Base-by-base conservation (phyloP, 441 rosid species). In the Populus trichocarpa region DNA sequence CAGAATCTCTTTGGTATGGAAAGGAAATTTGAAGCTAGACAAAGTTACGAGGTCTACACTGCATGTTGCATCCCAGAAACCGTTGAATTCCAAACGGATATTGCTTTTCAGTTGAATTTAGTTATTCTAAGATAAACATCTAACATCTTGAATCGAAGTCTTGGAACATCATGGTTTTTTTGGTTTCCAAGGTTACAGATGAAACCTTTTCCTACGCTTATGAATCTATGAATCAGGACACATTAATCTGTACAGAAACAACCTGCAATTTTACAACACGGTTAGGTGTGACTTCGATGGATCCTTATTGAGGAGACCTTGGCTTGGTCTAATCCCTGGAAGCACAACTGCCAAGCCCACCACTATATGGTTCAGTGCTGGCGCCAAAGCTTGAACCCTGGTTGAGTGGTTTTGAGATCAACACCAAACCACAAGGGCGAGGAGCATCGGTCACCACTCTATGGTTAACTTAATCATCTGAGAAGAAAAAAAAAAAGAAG, bases 161-260 rank as follows among this genome's bases (percentile, higher is more conserved):
- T 22, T 11, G 80, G 74, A 68, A 78, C 73, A 66, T 75, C 76
- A 74, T 70, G 75, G 77, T 70, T 76, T 73, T n/a, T 28, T 67
- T 30, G 36, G 77, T 73, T 73, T 74, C 76, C 74, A 76, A 64
- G 78, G 78, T 74, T 57, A 82, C 84, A 75, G 79, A 77, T 77
- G 81, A 67, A 46, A 46, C 68, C 76, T 65, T 57, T 36, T 77
- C 71, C 74, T 25, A 73, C 1, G 6, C 75, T 38, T 69, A n/a
- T 73, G 77, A 71, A 74, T 75, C 88, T 81, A 89, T 72, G 36
- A 83, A 75, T 78, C 78, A 77, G 82, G 78, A 71, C 80, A 77
- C 80, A 80, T 75, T 80, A 78, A 83, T 79, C 86, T 87, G 82
- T 89, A 89, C 92, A 89, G 79, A 67, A 84, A 78, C 78, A 73